Conservation (phyloP, 2,329 filamentous ascomycete species). For the Elsinoe arachidis region DNA sequence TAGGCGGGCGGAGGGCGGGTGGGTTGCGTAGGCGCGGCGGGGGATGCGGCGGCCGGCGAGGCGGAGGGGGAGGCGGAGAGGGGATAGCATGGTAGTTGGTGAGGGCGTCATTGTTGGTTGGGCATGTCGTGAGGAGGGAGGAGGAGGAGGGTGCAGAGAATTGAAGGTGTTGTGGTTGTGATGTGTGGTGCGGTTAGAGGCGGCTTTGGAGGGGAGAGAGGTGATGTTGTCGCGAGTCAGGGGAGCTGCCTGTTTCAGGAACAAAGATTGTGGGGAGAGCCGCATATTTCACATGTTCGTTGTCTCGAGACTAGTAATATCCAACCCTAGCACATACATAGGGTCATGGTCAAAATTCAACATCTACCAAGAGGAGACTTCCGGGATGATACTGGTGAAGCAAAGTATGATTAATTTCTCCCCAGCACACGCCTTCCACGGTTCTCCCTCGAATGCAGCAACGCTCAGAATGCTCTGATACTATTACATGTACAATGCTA, state of each 20-base stretch:
- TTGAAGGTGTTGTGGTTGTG: not conserved
- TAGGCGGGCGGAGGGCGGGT: constrained; percentile 49
- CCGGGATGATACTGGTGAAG: not conserved
- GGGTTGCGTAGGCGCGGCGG: constrained; percentile 39
- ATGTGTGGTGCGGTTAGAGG: constrained; percentile 1
- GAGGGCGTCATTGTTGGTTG: not conserved
- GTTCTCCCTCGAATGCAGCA: not conserved
- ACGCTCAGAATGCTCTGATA: constrained; percentile 4
- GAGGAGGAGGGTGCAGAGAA: not conserved
- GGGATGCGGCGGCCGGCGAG: constrained; percentile 8
- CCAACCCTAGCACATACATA: no score
- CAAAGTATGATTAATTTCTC: not conserved
- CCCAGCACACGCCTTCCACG: not conserved
- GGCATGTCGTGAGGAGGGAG: not conserved
- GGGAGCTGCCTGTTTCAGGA: not conserved
- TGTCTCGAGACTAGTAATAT: not conserved
- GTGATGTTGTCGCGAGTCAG: not conserved
- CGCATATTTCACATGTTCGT: not conserved
- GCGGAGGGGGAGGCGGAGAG: constrained; percentile 8
- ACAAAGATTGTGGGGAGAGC: not conserved
- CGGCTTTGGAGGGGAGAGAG: not conserved
- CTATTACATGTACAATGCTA: constrained; percentile 9
- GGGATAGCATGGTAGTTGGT: not conserved
- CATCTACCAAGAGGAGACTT: no score
- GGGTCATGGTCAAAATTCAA: no score